phyloP scores from a whole-genome alignment of 257 asterid genomes.

The Solanum pimpinellifolium region DNA sequence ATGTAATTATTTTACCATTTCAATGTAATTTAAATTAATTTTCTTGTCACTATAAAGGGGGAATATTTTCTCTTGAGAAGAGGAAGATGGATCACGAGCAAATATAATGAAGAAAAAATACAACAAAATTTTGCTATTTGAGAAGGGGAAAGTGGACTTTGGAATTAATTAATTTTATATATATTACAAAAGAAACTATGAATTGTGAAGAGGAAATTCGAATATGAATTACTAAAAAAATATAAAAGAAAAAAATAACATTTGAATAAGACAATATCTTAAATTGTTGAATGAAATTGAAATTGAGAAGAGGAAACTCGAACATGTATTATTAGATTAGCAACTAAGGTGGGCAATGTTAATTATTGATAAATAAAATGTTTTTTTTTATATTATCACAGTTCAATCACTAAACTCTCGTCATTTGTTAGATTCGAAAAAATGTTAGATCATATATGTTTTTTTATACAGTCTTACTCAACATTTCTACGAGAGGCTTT shows the following conservation, averaged over 20 bases:
- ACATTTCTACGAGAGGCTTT: fast-evolving
- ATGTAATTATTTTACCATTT: not conserved
- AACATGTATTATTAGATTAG: not conserved
- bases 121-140: not conserved
- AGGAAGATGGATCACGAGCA: not conserved
- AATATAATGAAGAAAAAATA: not conserved
- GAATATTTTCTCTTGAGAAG: not conserved
- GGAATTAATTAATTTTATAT: not conserved
- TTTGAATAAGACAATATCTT: not conserved
- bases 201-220: not conserved
- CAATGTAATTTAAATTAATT: not conserved
- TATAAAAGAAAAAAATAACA: not conserved
- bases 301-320: not conserved
- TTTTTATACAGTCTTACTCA: not conserved
- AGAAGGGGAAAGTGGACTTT: not conserved
- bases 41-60: not conserved
- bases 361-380: not conserved
- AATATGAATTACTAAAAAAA: not conserved
- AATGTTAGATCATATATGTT: fast-evolving
- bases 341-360: not conserved
- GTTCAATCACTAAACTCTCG: not conserved
- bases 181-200: not conserved
- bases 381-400: not conserved
- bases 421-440: fast-evolving
- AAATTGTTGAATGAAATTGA: not conserved